Evolutionary conservation across 2,329 filamentous ascomycete species (phyloP).

Genomic region (Aspergillus piperis): DNA sequence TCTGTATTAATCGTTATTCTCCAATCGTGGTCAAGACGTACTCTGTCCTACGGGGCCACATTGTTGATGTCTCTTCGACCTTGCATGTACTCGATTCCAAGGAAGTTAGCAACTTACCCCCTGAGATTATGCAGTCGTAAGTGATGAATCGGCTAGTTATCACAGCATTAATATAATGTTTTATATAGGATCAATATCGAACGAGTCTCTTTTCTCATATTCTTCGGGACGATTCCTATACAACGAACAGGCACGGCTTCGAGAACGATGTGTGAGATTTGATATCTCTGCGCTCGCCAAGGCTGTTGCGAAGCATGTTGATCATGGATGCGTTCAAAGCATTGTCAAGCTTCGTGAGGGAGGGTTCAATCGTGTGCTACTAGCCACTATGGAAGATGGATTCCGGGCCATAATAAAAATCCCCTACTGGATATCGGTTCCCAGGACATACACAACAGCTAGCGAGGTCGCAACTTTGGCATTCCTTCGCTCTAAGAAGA

Average conservation of each 20-base stretch:
- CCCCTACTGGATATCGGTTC: constrained; percentile 23
- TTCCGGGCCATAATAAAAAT: constrained; percentile 25
- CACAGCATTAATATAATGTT: not conserved
- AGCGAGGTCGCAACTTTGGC: constrained; percentile 28
- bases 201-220: constrained; percentile 17
- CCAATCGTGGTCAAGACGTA: not conserved
- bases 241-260: constrained; percentile 18
- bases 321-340: constrained; percentile 12
- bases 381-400: constrained; percentile 26
- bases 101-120: not conserved
- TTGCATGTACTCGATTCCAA: not conserved
- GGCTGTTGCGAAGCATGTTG: constrained; percentile 10
- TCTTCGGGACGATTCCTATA: constrained; percentile 22
- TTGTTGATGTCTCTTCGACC: not conserved
- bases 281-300: constrained; percentile 16
- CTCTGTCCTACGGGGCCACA: not conserved
- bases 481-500: constrained; percentile 24
- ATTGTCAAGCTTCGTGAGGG: constrained; percentile 20
- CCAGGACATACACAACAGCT: constrained; percentile 24
- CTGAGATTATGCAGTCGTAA: not conserved
- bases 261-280: constrained; percentile 20
- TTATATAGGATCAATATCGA: not conserved
- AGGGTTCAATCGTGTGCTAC: constrained; percentile 26
- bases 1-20: too few relatives aligned
- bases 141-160: not conserved